A percentile compares a stretch with the other conserved stretches of the same genome.
These are phyloP conservation scores for Linaria vulgaris DNA, from an alignment of 257 asterid genomes.

Conservation along the genomic window DNA sequence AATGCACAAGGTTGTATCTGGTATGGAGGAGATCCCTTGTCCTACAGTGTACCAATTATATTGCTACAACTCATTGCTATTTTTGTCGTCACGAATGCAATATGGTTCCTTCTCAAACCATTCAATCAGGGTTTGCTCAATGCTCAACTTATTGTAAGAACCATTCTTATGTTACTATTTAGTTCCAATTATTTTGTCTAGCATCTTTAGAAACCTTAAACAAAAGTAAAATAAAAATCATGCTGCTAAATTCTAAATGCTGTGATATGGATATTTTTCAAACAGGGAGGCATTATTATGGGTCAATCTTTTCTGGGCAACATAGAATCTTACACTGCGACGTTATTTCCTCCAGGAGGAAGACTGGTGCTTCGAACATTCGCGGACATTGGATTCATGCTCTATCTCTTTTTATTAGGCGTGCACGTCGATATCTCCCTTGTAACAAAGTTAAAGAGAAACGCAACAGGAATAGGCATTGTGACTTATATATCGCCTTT, in stretches of 20 bases:
- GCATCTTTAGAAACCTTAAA: too few relatives aligned
- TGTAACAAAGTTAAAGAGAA: constrained; percentile 30
- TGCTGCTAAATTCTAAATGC: background rate
- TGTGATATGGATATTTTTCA: constrained; percentile 1
- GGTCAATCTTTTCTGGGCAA: constrained; percentile 46
- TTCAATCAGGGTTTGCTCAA: constrained; percentile 54
- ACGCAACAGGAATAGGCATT: constrained; percentile 43
- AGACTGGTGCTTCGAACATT: constrained; percentile 42
- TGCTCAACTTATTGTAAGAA: constrained; percentile 61
- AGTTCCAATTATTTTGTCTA: background rate
- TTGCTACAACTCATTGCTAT: constrained; percentile 40
- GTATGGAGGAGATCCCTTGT: constrained; percentile 42
- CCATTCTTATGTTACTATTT: background rate
- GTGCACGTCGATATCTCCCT: constrained; percentile 42
- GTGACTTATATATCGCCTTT: constrained; percentile 40
- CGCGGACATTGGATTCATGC: constrained; percentile 50
- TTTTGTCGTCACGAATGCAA: constrained; percentile 28
- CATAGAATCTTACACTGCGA: background rate
- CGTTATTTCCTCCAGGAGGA: constrained; percentile 49
- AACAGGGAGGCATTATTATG: constrained; percentile 56
- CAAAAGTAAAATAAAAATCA: too few relatives aligned
- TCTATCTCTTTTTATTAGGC: constrained; percentile 58
- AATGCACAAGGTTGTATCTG: constrained; percentile 47
- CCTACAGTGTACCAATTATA: constrained; percentile 36
- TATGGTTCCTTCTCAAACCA: constrained; percentile 36